phyloP scores from a whole-genome alignment of 192 early-diverging fungal species.

The Coemansia sp. region DNA sequence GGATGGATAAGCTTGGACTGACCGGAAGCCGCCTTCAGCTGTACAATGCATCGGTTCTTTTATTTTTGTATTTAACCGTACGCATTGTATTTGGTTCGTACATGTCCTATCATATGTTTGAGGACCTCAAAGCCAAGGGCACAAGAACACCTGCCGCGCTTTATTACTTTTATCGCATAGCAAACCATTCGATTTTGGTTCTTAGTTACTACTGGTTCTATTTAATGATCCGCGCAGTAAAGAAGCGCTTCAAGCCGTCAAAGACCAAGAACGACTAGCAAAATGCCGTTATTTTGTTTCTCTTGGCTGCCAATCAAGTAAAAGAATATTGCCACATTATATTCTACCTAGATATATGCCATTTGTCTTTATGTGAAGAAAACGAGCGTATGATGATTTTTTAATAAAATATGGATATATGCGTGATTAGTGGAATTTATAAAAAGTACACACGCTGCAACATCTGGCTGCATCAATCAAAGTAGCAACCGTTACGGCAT shows the following conservation, averaged over 20 bases:
- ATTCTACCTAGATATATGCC: not conserved
- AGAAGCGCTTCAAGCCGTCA: constrained; percentile 33
- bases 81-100: constrained; percentile 77
- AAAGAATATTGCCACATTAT: not conserved
- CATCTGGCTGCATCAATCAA: too few relatives aligned
- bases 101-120: constrained; percentile 65
- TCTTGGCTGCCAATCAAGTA: not conserved
- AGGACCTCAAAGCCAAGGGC: constrained; percentile 40
- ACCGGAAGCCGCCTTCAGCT: constrained; percentile 77
- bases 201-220: constrained; percentile 60
- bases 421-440: too few relatives aligned
- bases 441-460: too few relatives aligned
- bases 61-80: constrained; percentile 71
- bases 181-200: constrained; percentile 30
- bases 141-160: constrained; percentile 26
- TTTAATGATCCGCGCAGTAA: constrained; percentile 45
- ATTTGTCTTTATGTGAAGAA: not conserved
- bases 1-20: constrained; percentile 82
- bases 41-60: constrained; percentile 79
- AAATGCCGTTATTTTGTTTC: not conserved
- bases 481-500: not conserved
- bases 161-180: constrained; percentile 53
- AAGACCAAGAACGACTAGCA: constrained; percentile 18
- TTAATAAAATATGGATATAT: not conserved
- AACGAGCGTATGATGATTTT: not conserved